Conservation (phyloP, 495 filamentous ascomycete species). For the Poronia punctata region DNA sequence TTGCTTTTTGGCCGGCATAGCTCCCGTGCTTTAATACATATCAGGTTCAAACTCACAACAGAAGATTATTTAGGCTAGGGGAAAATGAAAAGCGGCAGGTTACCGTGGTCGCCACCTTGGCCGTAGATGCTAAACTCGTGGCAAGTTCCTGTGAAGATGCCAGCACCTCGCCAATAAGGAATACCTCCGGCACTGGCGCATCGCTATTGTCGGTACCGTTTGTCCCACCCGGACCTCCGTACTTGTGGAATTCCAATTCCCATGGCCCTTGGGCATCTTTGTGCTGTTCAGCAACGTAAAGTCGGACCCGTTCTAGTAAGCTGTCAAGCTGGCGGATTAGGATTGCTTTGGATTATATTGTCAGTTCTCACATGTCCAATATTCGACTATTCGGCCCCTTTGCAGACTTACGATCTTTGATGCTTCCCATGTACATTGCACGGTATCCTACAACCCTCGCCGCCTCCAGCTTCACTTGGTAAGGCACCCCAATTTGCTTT, state of each 20-base stretch:
- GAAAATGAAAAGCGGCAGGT: too few relatives aligned
- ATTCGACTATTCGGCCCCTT: not conserved
- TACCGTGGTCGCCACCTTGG: slow-evolving; percentile 25
- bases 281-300: slow-evolving; percentile 21
- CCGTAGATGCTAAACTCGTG: slow-evolving; percentile 29
- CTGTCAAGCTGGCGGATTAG: slow-evolving; percentile 33
- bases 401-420: slow-evolving; percentile 37
- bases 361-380: slow-evolving; percentile 1
- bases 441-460: slow-evolving; percentile 34
- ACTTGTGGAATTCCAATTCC: slow-evolving; percentile 35
- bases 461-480: slow-evolving; percentile 43
- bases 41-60: not conserved
- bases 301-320: slow-evolving; percentile 23
- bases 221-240: slow-evolving; percentile 34
- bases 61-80: not conserved
- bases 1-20: slow-evolving; percentile 39
- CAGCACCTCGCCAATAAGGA: slow-evolving; percentile 36
- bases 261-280: slow-evolving; percentile 17
- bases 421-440: slow-evolving; percentile 38
- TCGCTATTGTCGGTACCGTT: too few relatives aligned
- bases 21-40: slow-evolving; percentile 29
- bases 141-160: slow-evolving; percentile 36
- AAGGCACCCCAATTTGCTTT: slow-evolving; percentile 19
- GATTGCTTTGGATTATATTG: slow-evolving; percentile 24
- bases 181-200: slow-evolving; percentile 26